Conservation (phyloP, 2,329 filamentous ascomycete species). For the Curvularia hawaiiensis region DNA sequence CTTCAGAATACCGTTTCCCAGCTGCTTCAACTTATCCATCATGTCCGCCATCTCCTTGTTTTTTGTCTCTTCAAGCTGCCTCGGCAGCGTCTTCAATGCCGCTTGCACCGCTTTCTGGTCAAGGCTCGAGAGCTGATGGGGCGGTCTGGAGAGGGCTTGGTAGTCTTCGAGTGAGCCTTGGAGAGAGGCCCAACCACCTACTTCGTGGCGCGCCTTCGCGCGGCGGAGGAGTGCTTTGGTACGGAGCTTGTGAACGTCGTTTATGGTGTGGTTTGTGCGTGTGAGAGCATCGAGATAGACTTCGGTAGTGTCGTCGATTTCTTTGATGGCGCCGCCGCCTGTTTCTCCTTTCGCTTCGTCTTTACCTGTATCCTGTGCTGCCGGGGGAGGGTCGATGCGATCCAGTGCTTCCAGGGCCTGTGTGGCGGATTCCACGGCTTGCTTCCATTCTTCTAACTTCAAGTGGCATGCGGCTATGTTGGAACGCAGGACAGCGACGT, state of each 20-base stretch:
- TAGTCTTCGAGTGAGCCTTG: slow-evolving; percentile 84
- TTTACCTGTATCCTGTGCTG: slow-evolving; percentile 44
- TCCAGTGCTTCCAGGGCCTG: slow-evolving; percentile 75
- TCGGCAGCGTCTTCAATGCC: slow-evolving; percentile 70
- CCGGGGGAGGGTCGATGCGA: slow-evolving; percentile 58
- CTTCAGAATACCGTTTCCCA: slow-evolving; percentile 90
- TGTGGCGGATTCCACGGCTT: slow-evolving; percentile 75
- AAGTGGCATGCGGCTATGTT: slow-evolving; percentile 91
- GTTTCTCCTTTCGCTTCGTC: slow-evolving; percentile 52
- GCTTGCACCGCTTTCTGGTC: slow-evolving; percentile 72
- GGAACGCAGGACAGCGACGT: slow-evolving; percentile 82
- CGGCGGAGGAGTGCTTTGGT: slow-evolving; percentile 83
- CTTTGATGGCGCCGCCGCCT: slow-evolving; percentile 63
- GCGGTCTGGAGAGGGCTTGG: slow-evolving; percentile 64
- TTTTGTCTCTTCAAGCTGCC: slow-evolving; percentile 75
- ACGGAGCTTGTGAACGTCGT: slow-evolving; percentile 76
- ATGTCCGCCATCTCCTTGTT: slow-evolving; percentile 92
- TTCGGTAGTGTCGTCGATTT: slow-evolving; percentile 57
- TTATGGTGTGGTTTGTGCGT: slow-evolving; percentile 39
- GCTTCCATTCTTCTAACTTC: slow-evolving; percentile 84
- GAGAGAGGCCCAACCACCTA: slow-evolving; percentile 79
- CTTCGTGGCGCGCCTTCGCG: slow-evolving; percentile 72
- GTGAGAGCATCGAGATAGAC: slow-evolving; percentile 39
- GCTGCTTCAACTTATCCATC: slow-evolving; percentile 93
- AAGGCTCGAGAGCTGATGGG: slow-evolving; percentile 62